Conservation (phyloP, 306 rosid genomes). For the Vigna radiata region DNA sequence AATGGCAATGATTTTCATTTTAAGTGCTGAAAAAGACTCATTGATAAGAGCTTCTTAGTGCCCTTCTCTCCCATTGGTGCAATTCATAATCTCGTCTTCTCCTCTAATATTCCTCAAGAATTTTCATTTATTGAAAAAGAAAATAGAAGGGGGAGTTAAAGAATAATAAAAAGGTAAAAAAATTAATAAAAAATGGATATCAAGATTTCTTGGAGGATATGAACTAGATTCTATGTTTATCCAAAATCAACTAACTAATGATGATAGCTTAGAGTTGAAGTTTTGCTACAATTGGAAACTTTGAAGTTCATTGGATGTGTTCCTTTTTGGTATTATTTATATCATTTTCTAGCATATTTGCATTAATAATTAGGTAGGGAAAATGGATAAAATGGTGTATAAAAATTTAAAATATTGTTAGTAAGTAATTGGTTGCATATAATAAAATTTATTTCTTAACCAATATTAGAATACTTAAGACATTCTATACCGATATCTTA, state of each 20-base stretch:
- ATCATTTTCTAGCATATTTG: neutral
- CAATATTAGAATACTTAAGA: no score
- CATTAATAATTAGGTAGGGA: no score
- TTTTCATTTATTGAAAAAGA: no score
- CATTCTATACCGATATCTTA: no score
- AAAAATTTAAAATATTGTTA: no score
- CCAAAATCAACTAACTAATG: neutral
- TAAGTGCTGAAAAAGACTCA: neutral
- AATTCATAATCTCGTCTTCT: neutral
- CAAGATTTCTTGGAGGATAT: neutral
- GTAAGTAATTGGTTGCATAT: no score
- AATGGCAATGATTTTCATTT: neutral
- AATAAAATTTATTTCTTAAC: no score
- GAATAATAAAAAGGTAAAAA: neutral
- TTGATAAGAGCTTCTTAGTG: neutral
- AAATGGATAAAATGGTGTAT: no score
- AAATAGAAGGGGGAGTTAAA: neutral
- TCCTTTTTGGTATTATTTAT: neutral
- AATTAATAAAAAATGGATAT: neutral
- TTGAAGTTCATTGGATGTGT: no score
- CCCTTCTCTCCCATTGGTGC: neutral
- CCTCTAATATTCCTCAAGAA: no score
- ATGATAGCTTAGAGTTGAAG: neutral
- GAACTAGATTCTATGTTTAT: constrained; percentile 1
- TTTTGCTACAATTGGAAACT: constrained; percentile 10